A percentile compares a stretch with the other conserved stretches of the same genome.
Conservation (phyloP, 306 rosid species). For the Lagenaria siceraria region DNA sequence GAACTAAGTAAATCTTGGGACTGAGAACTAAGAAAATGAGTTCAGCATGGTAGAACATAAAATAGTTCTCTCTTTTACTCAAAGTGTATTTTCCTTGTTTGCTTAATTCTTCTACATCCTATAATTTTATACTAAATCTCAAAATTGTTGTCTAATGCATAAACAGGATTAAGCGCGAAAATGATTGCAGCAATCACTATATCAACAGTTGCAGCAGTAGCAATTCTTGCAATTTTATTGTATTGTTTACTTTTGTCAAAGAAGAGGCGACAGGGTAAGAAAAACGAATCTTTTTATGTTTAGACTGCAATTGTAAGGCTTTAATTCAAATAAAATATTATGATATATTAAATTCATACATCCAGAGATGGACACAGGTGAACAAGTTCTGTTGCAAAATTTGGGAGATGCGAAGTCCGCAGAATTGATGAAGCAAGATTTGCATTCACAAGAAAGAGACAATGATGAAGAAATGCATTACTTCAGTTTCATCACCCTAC, state of each 20-base stretch:
- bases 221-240: conserved; percentile 5
- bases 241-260: background rate
- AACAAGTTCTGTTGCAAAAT: conserved; percentile 7
- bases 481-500: conserved; percentile 11
- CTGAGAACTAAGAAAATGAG: background rate
- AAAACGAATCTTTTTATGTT: background rate
- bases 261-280: background rate
- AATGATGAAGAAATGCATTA: conserved; percentile 20
- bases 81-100: background rate
- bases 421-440: conserved; percentile 3
- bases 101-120: background rate
- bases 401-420: background rate
- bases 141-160: background rate
- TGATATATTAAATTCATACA: background rate
- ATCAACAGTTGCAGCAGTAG: conserved; percentile 5
- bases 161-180: background rate
- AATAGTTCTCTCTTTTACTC: background rate
- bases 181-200: background rate
- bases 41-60: background rate
- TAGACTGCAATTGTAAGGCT: background rate
- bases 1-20: background rate
- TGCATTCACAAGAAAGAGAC: conserved; percentile 10
- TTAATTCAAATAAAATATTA: conserved; percentile 2
- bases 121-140: background rate
- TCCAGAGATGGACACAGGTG: conserved; percentile 5